Conservation (phyloP, 2,329 filamentous ascomycete genomes). For the Cladophialophora psammophila region DNA sequence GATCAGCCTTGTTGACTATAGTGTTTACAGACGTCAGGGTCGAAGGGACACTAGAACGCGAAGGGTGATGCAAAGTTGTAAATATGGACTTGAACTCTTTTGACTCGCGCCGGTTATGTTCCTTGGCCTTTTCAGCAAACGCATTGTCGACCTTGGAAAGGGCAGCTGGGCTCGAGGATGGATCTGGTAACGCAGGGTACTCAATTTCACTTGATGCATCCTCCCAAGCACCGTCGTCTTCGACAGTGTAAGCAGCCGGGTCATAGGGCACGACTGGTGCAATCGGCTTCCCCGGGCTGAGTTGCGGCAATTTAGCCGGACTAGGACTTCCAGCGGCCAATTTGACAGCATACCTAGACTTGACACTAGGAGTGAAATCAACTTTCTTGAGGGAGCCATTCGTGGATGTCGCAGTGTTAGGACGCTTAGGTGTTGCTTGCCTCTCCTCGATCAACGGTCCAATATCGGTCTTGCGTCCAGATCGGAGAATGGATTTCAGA, state of each 20-base stretch:
- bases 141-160: slow-evolving; percentile 24
- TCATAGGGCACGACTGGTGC: slow-evolving; percentile 39
- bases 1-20: slow-evolving; percentile 33
- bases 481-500: slow-evolving; percentile 70
- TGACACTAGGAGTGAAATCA: slow-evolving; percentile 77
- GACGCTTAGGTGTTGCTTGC: slow-evolving; percentile 40
- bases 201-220: slow-evolving; percentile 42
- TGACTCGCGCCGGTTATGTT: slow-evolving; percentile 43
- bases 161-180: slow-evolving; percentile 29
- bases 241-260: slow-evolving; percentile 39
- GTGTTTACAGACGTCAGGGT: slow-evolving; percentile 37
- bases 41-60: slow-evolving; percentile 26
- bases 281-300: slow-evolving; percentile 32
- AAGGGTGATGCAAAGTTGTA: slow-evolving; percentile 41
- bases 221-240: slow-evolving; percentile 37
- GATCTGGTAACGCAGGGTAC: slow-evolving; percentile 48
- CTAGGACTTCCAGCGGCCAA: slow-evolving; percentile 48
- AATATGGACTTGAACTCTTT: slow-evolving; percentile 43
- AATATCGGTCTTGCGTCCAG: slow-evolving; percentile 58
- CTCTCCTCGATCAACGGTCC: slow-evolving; percentile 54
- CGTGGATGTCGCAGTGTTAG: slow-evolving; percentile 47
- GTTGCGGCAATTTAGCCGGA: slow-evolving; percentile 49
- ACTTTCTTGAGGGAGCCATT: slow-evolving; percentile 73
- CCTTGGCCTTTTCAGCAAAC: slow-evolving; percentile 34
- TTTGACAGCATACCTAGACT: slow-evolving; percentile 52